phyloP scores from a whole-genome alignment of 441 rosid species.

The Aquilaria agallochum region DNA sequence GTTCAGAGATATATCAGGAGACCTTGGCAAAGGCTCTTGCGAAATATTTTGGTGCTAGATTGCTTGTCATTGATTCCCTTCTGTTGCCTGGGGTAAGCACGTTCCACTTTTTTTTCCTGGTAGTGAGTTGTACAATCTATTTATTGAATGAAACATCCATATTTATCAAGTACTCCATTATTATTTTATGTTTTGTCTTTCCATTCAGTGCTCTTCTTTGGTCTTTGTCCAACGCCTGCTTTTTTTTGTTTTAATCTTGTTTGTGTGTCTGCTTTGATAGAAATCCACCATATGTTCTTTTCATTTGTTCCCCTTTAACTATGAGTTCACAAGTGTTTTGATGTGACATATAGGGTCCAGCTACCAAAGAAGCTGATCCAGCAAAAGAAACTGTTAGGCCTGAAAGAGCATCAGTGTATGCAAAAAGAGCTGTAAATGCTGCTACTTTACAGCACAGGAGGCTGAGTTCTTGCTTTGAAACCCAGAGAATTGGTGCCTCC shows the following conservation, averaged over 20 bases:
- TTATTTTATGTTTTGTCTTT: too few species aligned
- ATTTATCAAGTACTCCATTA: too few species aligned
- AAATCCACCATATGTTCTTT: too few species aligned
- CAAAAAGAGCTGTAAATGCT: constrained; percentile 71
- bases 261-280: too few species aligned
- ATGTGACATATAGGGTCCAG: constrained; percentile 47
- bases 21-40: constrained; percentile 91
- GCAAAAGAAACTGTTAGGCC: constrained; percentile 69
- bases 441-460: constrained; percentile 64
- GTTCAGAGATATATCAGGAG: constrained; percentile 99
- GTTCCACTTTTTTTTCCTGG: neutral
- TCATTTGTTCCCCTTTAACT: too few species aligned
- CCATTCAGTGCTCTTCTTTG: too few species aligned
- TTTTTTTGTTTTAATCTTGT: too few species aligned
- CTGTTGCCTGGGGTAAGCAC: constrained; percentile 90
- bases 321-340: too few species aligned
- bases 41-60: constrained; percentile 75
- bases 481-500: constrained; percentile 91
- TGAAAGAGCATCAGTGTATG: constrained; percentile 63
- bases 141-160: too few species aligned
- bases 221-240: too few species aligned
- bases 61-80: constrained; percentile 84
- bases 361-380: constrained; percentile 62
- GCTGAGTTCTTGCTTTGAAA: constrained; percentile 90
- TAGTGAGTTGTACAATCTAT: too few species aligned